Evolutionary conservation across 1,139 yeast genomes (phyloP).

Genomic region (Kodamaea anthophila): DNA sequence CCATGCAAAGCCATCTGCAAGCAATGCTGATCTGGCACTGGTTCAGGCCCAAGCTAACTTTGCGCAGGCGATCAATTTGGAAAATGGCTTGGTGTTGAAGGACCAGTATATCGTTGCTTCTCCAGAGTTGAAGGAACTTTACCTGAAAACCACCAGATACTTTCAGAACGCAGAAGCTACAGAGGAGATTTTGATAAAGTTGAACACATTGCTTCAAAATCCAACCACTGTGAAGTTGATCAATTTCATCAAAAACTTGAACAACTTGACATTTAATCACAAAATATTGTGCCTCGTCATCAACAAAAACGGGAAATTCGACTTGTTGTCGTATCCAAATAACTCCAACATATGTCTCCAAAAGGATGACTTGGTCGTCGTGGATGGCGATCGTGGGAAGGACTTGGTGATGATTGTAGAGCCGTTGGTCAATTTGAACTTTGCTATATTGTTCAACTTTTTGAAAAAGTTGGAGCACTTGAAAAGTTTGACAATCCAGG

Average conservation of each 20-base stretch:
- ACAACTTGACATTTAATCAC: constrained; percentile 38
- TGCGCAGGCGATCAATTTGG: constrained; percentile 31
- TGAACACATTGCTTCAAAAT: constrained; percentile 25
- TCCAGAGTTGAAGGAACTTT: constrained; percentile 39
- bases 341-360: constrained; percentile 50
- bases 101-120: constrained; percentile 51
- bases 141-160: constrained; percentile 38
- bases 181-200: constrained; percentile 27
- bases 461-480: constrained; percentile 71
- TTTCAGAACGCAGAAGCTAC: constrained; percentile 37
- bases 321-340: constrained; percentile 38
- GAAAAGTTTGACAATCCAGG: constrained; percentile 56
- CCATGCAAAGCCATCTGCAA: constrained; percentile 1
- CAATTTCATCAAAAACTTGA: constrained; percentile 37
- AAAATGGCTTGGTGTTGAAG: constrained; percentile 50
- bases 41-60: constrained; percentile 1
- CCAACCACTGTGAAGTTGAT: constrained; percentile 31
- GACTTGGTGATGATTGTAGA: constrained; percentile 46
- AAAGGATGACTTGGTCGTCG: constrained; percentile 40
- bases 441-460: constrained; percentile 74
- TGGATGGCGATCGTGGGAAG: constrained; percentile 48
- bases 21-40: constrained; percentile 1
- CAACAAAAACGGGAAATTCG: constrained; percentile 54
- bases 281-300: constrained; percentile 43
- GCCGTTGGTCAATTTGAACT: constrained; percentile 37